These are phyloP conservation scores for Cladosporium sp. DNA, from an alignment of 2,329 filamentous ascomycete species.

Conservation along the genomic window DNA sequence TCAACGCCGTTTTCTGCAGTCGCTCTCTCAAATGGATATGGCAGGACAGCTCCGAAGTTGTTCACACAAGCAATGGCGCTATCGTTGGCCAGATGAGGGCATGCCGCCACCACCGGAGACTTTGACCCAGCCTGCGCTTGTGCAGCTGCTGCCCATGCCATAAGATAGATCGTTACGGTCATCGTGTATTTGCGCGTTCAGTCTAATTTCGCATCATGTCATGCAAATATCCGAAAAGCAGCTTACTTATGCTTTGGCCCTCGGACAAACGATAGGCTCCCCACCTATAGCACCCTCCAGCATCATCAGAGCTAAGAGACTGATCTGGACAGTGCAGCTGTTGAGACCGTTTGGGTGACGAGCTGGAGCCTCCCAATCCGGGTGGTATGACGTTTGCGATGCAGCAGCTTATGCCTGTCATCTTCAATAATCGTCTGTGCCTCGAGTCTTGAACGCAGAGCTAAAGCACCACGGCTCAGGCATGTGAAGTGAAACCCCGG, in stretches of 20 bases:
- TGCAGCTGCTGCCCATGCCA: neutral
- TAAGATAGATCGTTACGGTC: neutral
- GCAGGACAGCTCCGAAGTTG: conserved; percentile 18
- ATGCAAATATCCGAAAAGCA: no score
- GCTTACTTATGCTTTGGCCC: no score
- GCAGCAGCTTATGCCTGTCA: neutral
- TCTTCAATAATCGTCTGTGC: no score
- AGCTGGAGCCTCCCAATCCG: neutral
- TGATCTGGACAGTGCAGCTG: neutral
- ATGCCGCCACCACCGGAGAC: conserved; percentile 12
- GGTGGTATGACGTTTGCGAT: neutral
- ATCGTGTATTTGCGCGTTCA: neutral
- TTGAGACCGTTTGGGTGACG: no score
- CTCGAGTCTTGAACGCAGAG: no score
- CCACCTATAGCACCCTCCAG: neutral
- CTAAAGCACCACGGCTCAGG: no score
- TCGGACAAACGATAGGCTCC: neutral
- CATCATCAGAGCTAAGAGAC: neutral
- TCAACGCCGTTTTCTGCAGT: conserved; percentile 10
- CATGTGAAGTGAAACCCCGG: no score
- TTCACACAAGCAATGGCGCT: conserved; percentile 19
- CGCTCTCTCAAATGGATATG: conserved; percentile 16
- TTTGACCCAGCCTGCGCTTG: conserved; percentile 12
- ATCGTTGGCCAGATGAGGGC: conserved; percentile 14
- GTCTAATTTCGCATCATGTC: no score